Evolutionary conservation across 495 filamentous ascomycete species (phyloP), one percentile per base, ranked within the genome.

Genomic region (Bacidia gigantensis): DNA sequence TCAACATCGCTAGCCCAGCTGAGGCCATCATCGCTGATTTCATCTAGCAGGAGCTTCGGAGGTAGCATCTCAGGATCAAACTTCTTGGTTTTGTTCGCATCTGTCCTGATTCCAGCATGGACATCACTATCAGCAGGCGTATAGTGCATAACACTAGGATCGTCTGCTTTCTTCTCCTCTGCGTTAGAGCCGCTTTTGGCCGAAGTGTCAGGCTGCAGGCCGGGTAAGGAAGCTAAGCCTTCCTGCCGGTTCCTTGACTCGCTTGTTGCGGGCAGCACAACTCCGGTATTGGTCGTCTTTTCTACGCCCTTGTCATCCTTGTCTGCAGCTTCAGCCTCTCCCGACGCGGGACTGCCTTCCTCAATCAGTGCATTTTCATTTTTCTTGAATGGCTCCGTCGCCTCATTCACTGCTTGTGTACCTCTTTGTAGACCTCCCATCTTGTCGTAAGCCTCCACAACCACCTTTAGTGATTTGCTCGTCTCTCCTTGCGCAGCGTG

Each of bases 1-100:
- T 55, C 49, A 18, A 51, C 32, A 29, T 55, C 53, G 48, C 46
- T 50, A 3, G 53, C 26, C 53, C 49, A 50, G 49, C 46, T 50
- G n/a, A 51, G 53, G 23, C 46, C 52, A 35, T 56, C 55, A 17
- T 32, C 24, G 40, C 53, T 55, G 21, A 51, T 46, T 10, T 55
- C 49, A 32, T 55, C 39, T 2, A 51, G 39, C 2, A 48, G 51
- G 11, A 32, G 53, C 52, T 38, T 21, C 25, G 41, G n/a, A 44
- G 26, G 35, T 55, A 22, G 24, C 26, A 39, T n/a, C 10, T 39
- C 32, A n/a, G n/a, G 10, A 10, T 39, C 32, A 39, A 10, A 10
- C 10, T 10, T n/a, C 10, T 39, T 39, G 10, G 32, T 10, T 39
- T 39, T 39, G 10, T 39, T 39, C n/a, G 32, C n/a, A 39, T 39